These are phyloP conservation scores for Aspergillus conjunctus DNA, from an alignment of 495 filamentous ascomycete species.

Conservation along the genomic window DNA sequence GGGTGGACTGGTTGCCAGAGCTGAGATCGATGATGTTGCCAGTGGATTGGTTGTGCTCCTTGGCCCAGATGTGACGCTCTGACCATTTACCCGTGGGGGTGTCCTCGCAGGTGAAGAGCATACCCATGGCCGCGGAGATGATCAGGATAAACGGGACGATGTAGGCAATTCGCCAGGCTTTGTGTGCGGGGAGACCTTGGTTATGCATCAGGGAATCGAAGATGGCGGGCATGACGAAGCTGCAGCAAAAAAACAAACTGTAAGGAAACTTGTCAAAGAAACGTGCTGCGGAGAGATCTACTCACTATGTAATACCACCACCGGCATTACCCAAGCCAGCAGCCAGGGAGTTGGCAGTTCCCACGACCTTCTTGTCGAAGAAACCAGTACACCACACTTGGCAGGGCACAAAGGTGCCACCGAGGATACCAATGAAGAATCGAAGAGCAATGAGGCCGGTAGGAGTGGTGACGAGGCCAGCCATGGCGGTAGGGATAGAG, in stretches of 20 bases:
- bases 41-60: slow-evolving; percentile 22
- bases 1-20: slow-evolving; percentile 39
- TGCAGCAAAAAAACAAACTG: slow-evolving; percentile 24
- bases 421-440: slow-evolving; percentile 93
- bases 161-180: slow-evolving; percentile 84
- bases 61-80: slow-evolving; percentile 59
- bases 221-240: slow-evolving; percentile 93
- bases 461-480: slow-evolving; percentile 71
- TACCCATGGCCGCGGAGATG: slow-evolving; percentile 59
- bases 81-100: slow-evolving; percentile 84
- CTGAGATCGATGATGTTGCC: slow-evolving; percentile 55
- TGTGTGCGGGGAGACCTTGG: slow-evolving; percentile 59
- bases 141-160: slow-evolving; percentile 82
- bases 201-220: slow-evolving; percentile 73
- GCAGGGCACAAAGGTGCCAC: slow-evolving; percentile 89
- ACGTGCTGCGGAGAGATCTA: background rate
- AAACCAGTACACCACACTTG: slow-evolving; percentile 96
- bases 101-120: slow-evolving; percentile 79
- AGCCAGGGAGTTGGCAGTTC: slow-evolving; percentile 84
- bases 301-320: slow-evolving; percentile 74
- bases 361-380: slow-evolving; percentile 94
- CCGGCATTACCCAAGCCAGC: slow-evolving; percentile 89
- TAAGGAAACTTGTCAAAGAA: background rate
- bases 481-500: slow-evolving; percentile 78
- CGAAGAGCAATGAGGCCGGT: slow-evolving; percentile 74